Percentiles rank a stretch among this genome's conserved stretches.
Evolutionary conservation across 169 alveolate genomes (phyloP).

Genomic region (Babesia bigemina): DNA sequence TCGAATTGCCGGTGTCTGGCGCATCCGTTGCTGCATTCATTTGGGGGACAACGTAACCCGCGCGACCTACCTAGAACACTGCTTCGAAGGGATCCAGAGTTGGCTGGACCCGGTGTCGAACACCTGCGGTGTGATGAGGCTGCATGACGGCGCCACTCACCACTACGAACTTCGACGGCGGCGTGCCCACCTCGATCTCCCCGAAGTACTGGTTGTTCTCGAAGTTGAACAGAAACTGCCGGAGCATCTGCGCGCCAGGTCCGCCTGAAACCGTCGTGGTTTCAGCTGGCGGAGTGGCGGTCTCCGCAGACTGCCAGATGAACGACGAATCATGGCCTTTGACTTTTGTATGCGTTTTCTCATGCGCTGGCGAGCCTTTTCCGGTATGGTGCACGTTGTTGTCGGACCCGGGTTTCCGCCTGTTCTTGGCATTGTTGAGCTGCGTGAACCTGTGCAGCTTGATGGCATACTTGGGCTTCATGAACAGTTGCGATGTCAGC

Average conservation of each 20-base stretch:
- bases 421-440: background rate
- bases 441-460: constrained; percentile 42
- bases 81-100: constrained; percentile 86
- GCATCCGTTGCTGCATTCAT: constrained; percentile 81
- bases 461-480: constrained; percentile 42
- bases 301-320: background rate
- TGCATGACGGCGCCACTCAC: constrained; percentile 43
- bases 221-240: constrained; percentile 81
- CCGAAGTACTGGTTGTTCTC: constrained; percentile 91
- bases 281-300: background rate
- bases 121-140: constrained; percentile 42
- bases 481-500: constrained; percentile 63
- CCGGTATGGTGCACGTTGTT: background rate
- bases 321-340: constrained; percentile 8
- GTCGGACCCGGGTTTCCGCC: background rate
- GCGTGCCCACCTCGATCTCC: constrained; percentile 86
- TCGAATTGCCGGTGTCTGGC: constrained; percentile 83
- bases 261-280: no score
- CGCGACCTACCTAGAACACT: constrained; percentile 70
- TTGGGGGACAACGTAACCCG: background rate
- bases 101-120: constrained; percentile 90
- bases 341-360: background rate
- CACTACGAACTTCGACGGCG: constrained; percentile 85
- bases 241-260: background rate
- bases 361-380: background rate